A percentile compares a stretch with the other conserved stretches of the same genome.
Conservation (phyloP, 306 rosid species). For the Pachyrhizus erosus region DNA sequence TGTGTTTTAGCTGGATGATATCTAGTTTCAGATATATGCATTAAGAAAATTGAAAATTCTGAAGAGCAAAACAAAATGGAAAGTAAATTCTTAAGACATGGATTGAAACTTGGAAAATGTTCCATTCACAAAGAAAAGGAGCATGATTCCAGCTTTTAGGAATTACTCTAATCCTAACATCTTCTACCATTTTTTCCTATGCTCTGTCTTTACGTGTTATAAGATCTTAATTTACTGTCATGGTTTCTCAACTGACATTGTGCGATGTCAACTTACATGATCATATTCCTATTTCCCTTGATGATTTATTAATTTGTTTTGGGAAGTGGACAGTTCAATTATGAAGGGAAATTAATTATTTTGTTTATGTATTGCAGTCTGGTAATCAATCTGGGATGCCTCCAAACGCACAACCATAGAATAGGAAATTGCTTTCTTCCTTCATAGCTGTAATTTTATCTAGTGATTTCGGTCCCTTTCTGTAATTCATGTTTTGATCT, state of each 20-base stretch:
- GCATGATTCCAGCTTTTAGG: not conserved
- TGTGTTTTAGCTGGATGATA: not conserved
- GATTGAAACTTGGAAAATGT: not conserved
- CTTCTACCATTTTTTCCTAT: not conserved
- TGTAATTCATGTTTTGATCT: conserved; percentile 12
- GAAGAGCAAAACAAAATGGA: not conserved
- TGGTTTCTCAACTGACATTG: not conserved
- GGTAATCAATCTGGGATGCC: conserved; percentile 85
- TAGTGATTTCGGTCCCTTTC: conserved; percentile 21
- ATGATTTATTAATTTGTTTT: not conserved
- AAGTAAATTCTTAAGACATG: not conserved
- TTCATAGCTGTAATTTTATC: not conserved
- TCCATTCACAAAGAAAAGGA: conserved; percentile 7
- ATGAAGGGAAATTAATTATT: conserved; percentile 14
- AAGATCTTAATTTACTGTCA: not conserved
- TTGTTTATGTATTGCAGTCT: conserved; percentile 57
- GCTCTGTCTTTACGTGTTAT: not conserved
- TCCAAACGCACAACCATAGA: conserved; percentile 63
- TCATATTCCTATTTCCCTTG: not conserved
- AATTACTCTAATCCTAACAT: not conserved
- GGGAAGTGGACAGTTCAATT: not conserved
- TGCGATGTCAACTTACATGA: not conserved
- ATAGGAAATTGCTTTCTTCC: conserved; percentile 31
- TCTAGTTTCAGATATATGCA: not conserved
- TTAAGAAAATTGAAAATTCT: not conserved